Base-by-base conservation (phyloP, 768 basidiomycete genomes). In the Pisolithus sp. region DNA sequence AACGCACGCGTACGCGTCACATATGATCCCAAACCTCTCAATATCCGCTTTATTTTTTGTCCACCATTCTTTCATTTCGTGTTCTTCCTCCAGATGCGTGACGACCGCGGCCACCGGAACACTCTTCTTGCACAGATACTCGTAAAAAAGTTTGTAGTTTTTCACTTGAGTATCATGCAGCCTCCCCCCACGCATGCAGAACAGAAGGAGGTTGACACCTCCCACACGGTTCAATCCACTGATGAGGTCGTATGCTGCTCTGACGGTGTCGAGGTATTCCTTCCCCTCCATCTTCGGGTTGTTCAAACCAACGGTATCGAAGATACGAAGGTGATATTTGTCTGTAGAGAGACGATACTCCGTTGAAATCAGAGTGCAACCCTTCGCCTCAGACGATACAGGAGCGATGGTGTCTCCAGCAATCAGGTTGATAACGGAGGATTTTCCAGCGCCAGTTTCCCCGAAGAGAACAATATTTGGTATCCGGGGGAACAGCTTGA, bases 351-450 rank as follows among this genome's bases (percentile, higher is more conserved):
- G 49, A 18, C 50, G 38, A 53, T 75, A 67, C 1, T 49, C 31
- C 3, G 49, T 46, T 37, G 50, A 62, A 2, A 59, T 41, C 41
- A 75, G 61, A 0, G 76, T 76, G 53, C 67, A 72, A 10, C 72
- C 65, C 0, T 51, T 26, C 9, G 67, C 54, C 6, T 49, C 30
- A 36, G 52, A 57, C 7, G 71, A 71, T 9, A 64, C 56, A 0
- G 30, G 8, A 2, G 72, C 72, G 5, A 49, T 46, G 3, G 66
- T 52, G 1, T 36, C 24, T 23, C 65, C 65, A 17, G 58, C 44
- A 36, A 77, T 55, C 63, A 76, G 68, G 56, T 76, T 77, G 51
- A 75, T 56, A 13, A 76, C 54, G 0, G 72, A 73, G 51, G 73
- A 76, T 53, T 77, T 76, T 1, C 71, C 69, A 7, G 57, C 57